Conservation (phyloP, 441 rosid species). For the Geranium incanum region DNA sequence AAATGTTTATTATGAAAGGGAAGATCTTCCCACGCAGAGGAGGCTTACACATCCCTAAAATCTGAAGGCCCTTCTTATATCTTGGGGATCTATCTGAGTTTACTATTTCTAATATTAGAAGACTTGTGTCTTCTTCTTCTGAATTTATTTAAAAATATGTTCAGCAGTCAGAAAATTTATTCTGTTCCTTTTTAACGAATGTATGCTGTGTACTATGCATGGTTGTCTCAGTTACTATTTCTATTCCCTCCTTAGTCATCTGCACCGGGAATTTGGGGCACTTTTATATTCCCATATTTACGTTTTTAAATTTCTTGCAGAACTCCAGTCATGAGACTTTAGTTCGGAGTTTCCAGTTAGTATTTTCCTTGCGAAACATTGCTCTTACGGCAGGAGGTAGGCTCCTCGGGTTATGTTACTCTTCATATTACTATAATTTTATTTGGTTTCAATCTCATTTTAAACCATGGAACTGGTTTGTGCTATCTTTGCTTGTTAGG, state of each 20-base stretch:
- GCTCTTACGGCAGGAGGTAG: constrained; percentile 69
- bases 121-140: neutral
- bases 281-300: constrained; percentile 13
- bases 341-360: constrained; percentile 83
- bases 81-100: neutral
- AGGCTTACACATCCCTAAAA: neutral
- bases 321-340: constrained; percentile 68
- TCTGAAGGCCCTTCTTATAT: neutral
- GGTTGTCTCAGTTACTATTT: constrained; percentile 9
- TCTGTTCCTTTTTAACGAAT: neutral
- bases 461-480: neutral
- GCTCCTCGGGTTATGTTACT: constrained; percentile 22
- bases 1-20: neutral
- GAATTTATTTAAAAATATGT: neutral
- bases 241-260: constrained; percentile 1
- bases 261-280: neutral
- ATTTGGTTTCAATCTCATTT: neutral
- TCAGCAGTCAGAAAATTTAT: neutral
- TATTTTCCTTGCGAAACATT: constrained; percentile 71
- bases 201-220: neutral
- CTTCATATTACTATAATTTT: neutral
- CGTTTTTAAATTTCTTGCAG: constrained; percentile 37
- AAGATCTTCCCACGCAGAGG: neutral
- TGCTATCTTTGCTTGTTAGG: neutral
- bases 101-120: neutral